Percentiles rank a stretch among this genome's conserved stretches.
Conservation (phyloP, 345 rosid species). For the Theobroma cacao region DNA sequence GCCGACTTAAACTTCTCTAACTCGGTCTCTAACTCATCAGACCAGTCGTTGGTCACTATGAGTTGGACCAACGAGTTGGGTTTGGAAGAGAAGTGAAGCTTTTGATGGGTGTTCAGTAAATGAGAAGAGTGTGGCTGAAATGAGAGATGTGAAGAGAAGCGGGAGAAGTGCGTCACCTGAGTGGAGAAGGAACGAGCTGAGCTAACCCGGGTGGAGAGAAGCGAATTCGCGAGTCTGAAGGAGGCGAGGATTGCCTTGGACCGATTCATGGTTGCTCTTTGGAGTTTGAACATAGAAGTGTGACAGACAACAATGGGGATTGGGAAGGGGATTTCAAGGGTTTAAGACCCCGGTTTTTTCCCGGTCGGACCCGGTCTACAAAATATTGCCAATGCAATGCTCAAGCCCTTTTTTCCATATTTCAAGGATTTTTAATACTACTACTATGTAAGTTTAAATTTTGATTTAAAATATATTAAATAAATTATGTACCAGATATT, state of each 20-base stretch:
- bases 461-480: too few relatives aligned
- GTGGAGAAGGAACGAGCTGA: slow-evolving; percentile 24
- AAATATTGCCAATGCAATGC: too few relatives aligned
- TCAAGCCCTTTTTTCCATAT: too few relatives aligned
- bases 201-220: slow-evolving; percentile 31
- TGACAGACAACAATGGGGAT: not conserved
- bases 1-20: slow-evolving; percentile 28
- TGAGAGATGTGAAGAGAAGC: slow-evolving; percentile 7
- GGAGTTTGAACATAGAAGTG: too few relatives aligned
- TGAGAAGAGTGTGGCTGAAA: slow-evolving; percentile 14
- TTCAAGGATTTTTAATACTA: too few relatives aligned
- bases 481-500: too few relatives aligned
- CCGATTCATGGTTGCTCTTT: slow-evolving; percentile 50
- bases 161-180: slow-evolving; percentile 46
- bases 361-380: too few relatives aligned
- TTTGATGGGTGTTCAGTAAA: slow-evolving; percentile 23
- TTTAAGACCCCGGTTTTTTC: too few relatives aligned
- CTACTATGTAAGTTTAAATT: too few relatives aligned
- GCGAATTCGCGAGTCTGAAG: slow-evolving; percentile 37
- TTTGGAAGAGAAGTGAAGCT: slow-evolving; percentile 36
- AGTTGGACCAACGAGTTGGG: slow-evolving; percentile 49
- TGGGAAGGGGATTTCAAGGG: slow-evolving; percentile 18
- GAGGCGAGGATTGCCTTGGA: slow-evolving; percentile 41
- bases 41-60: slow-evolving; percentile 45
- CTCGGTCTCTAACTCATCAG: slow-evolving; percentile 43